Evolutionary conservation across 2,329 filamentous ascomycete species (phyloP).

Genomic region (Phialocephala sp.): DNA sequence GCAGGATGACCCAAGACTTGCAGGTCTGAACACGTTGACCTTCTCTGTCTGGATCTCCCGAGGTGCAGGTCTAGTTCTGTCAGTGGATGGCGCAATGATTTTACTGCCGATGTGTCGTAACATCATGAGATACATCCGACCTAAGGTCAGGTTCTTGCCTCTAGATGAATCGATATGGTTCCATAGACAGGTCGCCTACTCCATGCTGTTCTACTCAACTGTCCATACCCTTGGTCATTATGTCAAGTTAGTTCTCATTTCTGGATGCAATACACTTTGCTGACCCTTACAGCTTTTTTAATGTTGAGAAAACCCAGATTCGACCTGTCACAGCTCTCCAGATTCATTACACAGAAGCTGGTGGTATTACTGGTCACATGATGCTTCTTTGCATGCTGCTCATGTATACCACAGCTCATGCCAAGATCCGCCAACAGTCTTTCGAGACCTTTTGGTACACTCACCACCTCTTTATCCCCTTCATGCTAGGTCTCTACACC

Average conservation of each 20-base stretch:
- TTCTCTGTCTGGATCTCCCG: constrained; percentile 97
- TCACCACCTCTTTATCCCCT: constrained; percentile 97
- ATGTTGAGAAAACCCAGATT: constrained; percentile 85
- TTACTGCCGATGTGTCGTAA: constrained; percentile 95
- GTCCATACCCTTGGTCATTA: constrained; percentile 85
- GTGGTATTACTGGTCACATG: constrained; percentile 92
- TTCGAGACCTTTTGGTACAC: constrained; percentile 99
- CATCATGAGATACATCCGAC: constrained; percentile 80
- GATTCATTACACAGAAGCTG: constrained; percentile 89
- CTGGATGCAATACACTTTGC: neutral
- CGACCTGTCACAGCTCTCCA: constrained; percentile 81
- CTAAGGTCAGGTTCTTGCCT: constrained; percentile 85
- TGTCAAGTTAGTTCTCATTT: constrained; percentile 74
- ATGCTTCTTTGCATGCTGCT: constrained; percentile 99
- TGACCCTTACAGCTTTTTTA: constrained; percentile 75
- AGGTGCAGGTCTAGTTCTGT: constrained; percentile 86
- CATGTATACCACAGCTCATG: constrained; percentile 96
- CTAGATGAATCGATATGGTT: constrained; percentile 98
- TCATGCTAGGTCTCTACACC: constrained; percentile 91
- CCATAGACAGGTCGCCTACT: constrained; percentile 91
- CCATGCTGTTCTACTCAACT: constrained; percentile 81
- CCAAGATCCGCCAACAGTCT: constrained; percentile 92
- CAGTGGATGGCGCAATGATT: constrained; percentile 85
- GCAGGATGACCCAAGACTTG: constrained; percentile 67
- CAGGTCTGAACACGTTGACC: constrained; percentile 77